Evolutionary conservation across 2,329 filamentous ascomycete species (phyloP).

Genomic region (Teratosphaeria epicoccoides): DNA sequence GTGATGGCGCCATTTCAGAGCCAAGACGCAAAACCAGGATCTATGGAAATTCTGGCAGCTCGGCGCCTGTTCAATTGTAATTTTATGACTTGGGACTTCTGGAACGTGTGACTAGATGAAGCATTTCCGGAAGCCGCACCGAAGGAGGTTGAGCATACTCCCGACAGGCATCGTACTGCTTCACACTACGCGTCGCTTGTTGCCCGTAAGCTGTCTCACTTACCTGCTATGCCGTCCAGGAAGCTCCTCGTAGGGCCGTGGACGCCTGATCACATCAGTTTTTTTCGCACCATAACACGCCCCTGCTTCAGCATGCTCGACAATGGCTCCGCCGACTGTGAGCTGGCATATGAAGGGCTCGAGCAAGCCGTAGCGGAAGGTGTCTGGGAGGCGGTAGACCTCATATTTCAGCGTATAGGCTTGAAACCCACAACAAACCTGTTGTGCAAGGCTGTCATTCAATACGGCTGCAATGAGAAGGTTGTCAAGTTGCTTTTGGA

Average conservation of each 20-base stretch:
- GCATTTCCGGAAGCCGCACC: not conserved
- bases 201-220: conserved; percentile 8
- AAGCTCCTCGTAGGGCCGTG: conserved; percentile 19
- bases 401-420: conserved; percentile 15
- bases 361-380: conserved; percentile 17
- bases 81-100: conserved; percentile 27
- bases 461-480: conserved; percentile 21
- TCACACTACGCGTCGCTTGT: not conserved
- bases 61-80: conserved; percentile 22
- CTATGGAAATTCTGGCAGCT: conserved; percentile 11
- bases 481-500: conserved; percentile 1
- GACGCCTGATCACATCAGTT: conserved; percentile 14
- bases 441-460: conserved; percentile 22
- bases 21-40: conserved; percentile 1
- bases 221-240: conserved; percentile 11
- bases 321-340: conserved; percentile 9
- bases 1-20: conserved; percentile 14
- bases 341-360: conserved; percentile 21
- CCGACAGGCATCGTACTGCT: not conserved
- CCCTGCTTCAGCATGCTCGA: conserved; percentile 5
- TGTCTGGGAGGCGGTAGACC: conserved; percentile 11
- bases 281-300: conserved; percentile 10
- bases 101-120: conserved; percentile 17
- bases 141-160: not conserved
- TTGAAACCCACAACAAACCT: conserved; percentile 17